Percentiles rank a stretch among this genome's conserved stretches.
Evolutionary conservation across 331 rosid species (phyloP).

Genomic region (Quercus lobata): DNA sequence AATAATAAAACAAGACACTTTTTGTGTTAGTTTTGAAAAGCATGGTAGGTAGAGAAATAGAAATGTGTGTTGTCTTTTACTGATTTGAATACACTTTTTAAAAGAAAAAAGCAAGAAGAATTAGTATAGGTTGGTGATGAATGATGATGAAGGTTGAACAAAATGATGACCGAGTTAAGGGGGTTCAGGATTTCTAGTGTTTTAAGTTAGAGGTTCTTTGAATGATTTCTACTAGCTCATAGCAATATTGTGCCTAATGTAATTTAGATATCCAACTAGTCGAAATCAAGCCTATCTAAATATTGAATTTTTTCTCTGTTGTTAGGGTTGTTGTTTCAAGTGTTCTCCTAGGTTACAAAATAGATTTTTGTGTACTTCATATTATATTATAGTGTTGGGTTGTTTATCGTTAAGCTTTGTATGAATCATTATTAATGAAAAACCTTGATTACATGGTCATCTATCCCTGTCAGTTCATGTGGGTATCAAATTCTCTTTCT

Average conservation of each 20-base stretch:
- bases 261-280: background rate
- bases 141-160: background rate
- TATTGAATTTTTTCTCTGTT: background rate
- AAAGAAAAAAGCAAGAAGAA: background rate
- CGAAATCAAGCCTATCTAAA: background rate
- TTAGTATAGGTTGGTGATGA: background rate
- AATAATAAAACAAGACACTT: no score
- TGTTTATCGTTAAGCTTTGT: background rate
- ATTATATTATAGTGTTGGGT: background rate
- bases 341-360: background rate
- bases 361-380: background rate
- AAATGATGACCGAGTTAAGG: background rate
- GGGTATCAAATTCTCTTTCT: no score
- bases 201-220: background rate
- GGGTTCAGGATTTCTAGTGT: background rate
- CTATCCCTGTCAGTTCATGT: no score
- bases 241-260: background rate
- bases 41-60: background rate
- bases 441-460: no score
- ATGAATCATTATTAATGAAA: no score
- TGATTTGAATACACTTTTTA: background rate
- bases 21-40: no score
- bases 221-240: background rate
- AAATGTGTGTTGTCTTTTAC: background rate
- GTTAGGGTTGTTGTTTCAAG: background rate